Conservation (phyloP, 805 yeast genomes). For the Nakazawaea holstii region DNA sequence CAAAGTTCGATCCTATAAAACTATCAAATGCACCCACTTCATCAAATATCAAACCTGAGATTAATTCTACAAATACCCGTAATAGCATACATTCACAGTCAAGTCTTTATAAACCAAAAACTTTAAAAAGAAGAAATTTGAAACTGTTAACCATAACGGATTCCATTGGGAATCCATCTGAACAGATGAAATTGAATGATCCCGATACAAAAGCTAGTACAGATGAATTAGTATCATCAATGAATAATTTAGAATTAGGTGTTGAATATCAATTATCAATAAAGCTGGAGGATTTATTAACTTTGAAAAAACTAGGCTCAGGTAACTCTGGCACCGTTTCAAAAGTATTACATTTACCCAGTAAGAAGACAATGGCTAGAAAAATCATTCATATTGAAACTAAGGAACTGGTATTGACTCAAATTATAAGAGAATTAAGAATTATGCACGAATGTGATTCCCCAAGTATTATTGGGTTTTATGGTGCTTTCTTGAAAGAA, state of each 20-base stretch:
- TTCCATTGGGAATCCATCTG: background rate
- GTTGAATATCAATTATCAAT: conserved; percentile 48
- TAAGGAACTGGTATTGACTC: conserved; percentile 71
- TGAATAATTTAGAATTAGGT: conserved; percentile 46
- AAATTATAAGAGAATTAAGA: conserved; percentile 80
- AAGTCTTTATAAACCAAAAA: conserved; percentile 24
- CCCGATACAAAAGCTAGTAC: conserved; percentile 26
- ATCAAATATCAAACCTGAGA: background rate
- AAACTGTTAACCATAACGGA: conserved; percentile 41
- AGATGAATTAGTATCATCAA: conserved; percentile 34
- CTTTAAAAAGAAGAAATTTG: conserved; percentile 52
- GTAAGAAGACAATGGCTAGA: conserved; percentile 84
- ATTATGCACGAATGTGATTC: conserved; percentile 87
- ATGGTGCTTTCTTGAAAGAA: conserved; percentile 78
- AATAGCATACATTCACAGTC: conserved; percentile 11
- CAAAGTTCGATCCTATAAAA: background rate
- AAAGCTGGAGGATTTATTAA: conserved; percentile 63
- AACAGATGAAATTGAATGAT: conserved; percentile 16
- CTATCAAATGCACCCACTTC: background rate
- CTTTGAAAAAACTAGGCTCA: conserved; percentile 74
- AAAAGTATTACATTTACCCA: conserved; percentile 84
- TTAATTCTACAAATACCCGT: background rate
- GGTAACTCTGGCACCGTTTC: conserved; percentile 94
- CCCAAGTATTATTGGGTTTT: conserved; percentile 81
- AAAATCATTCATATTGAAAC: conserved; percentile 84